Percentiles rank a stretch among this genome's conserved stretches.
These are phyloP conservation scores for Salix brachista DNA, from an alignment of 345 rosid genomes.

Conservation along the genomic window DNA sequence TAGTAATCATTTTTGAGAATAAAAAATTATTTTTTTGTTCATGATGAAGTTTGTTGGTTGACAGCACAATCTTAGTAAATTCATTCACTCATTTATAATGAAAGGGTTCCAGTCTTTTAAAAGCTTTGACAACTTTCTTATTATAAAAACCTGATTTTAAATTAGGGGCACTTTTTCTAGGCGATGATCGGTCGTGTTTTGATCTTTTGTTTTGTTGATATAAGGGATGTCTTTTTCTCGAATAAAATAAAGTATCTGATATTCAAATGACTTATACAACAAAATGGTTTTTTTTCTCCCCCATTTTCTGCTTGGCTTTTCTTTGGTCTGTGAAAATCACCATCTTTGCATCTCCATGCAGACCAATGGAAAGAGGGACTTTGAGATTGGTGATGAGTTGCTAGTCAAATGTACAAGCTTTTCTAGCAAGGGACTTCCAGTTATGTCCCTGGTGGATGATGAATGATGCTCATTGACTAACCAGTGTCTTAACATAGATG, in stretches of 20 bases:
- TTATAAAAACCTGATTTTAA: no score
- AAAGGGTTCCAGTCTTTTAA: no score
- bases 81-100: no score
- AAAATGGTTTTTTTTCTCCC: background rate
- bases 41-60: no score
- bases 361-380: slow-evolving; percentile 41
- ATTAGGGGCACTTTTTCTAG: no score
- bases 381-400: slow-evolving; percentile 56
- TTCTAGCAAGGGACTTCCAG: slow-evolving; percentile 70
- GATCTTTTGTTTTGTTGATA: no score
- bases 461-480: background rate
- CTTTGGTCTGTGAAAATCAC: background rate
- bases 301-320: background rate
- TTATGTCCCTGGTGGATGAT: slow-evolving; percentile 53
- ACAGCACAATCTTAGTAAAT: no score
- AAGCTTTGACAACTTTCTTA: no score
- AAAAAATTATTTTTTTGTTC: no score
- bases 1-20: background rate
- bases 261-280: background rate
- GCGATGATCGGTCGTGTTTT: no score
- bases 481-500: background rate
- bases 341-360: slow-evolving; percentile 25
- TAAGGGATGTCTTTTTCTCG: no score
- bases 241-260: background rate
- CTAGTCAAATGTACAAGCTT: slow-evolving; percentile 67